Evolutionary conservation across 345 rosid species (phyloP), one percentile per base, ranked within the genome.

Genomic region (Dovyalis caffra): DNA sequence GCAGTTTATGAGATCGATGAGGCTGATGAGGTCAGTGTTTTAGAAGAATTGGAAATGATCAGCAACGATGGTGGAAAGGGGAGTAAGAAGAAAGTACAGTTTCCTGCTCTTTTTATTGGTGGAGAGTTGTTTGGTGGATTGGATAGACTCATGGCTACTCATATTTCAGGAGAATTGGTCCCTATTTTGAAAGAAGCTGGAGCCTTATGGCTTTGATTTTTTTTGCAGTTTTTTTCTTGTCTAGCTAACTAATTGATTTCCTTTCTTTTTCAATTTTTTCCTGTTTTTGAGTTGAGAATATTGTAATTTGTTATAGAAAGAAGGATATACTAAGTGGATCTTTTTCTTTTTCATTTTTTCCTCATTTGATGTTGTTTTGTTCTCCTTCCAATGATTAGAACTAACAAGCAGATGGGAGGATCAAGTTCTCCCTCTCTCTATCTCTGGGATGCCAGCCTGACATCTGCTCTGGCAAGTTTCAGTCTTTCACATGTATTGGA

Each of bases 71-170:
- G 34, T 32, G 69, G 58, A 6, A 14, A 21, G 14, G 61, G 29
- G 8, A 33, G 1, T 16, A 61, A 49, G 8, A 73, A 58, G 15
- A 72, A 66, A 66, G 80, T 91, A 57, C 93, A 89, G 77, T 82
- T 95, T 28, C 99, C 99, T 26, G 85, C 86, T 70, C 91, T 93
- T 80, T 93, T 91, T 60, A 89, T 95, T 57, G 99, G 99, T 35
- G 99, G 99, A 1, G 86, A 80, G 56, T 71, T 93, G 83, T 91
- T 91, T 76, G 99, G 99, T 8, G 98, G 99, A 23, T 73, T 95
- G 84, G 99, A 95, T 58, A 87, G 85, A 79, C 76, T 95, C n/a
- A 95, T 95, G 99, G 95, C 97, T 35, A 82, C 95, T 33, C 99
- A 95, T 87, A 95, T 95, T 15, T 83, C 87, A 26, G 99, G 99